Evolutionary conservation across 164 flowering plant species (phyloP).

Genomic region (Taxillus chinensis): DNA sequence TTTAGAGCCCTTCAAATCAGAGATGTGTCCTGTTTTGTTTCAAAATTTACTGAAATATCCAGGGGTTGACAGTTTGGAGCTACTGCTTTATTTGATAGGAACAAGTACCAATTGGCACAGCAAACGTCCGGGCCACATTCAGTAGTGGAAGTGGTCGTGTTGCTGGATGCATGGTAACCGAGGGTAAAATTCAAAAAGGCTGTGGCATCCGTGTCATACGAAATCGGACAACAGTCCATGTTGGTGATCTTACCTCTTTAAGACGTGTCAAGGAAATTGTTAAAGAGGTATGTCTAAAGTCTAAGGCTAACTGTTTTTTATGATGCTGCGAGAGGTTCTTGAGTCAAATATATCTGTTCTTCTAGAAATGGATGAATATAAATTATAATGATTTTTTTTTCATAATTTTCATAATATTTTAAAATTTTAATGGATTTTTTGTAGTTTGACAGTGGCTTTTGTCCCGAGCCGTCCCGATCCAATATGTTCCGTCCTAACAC

Average conservation of each 20-base stretch:
- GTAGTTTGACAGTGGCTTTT: too few species aligned
- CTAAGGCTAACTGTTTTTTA: neutral
- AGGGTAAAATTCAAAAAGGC: conserved; percentile 68
- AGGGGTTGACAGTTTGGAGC: neutral
- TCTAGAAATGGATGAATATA: too few species aligned
- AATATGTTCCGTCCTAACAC: too few species aligned
- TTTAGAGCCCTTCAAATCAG: neutral
- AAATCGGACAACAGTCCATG: conserved; percentile 46
- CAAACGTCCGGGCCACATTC: conserved; percentile 71
- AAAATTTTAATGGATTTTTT: too few species aligned
- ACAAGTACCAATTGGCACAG: conserved; percentile 67
- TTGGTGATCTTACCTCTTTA: conserved; percentile 63
- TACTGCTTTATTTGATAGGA: conserved; percentile 38
- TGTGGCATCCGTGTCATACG: conserved; percentile 65
- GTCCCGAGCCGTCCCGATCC: too few species aligned
- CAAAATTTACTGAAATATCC: neutral
- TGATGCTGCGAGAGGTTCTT: neutral
- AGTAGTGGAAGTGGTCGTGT: conserved; percentile 92
- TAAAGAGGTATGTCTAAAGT: conserved; percentile 55
- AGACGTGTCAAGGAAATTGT: conserved; percentile 82
- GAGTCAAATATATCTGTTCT: neutral
- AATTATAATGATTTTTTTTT: too few species aligned
- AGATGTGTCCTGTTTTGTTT: neutral
- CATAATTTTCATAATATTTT: too few species aligned
- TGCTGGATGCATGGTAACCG: conserved; percentile 93